Evolutionary conservation across 495 filamentous ascomycete species (phyloP).

Genomic region (Letharia lupina): DNA sequence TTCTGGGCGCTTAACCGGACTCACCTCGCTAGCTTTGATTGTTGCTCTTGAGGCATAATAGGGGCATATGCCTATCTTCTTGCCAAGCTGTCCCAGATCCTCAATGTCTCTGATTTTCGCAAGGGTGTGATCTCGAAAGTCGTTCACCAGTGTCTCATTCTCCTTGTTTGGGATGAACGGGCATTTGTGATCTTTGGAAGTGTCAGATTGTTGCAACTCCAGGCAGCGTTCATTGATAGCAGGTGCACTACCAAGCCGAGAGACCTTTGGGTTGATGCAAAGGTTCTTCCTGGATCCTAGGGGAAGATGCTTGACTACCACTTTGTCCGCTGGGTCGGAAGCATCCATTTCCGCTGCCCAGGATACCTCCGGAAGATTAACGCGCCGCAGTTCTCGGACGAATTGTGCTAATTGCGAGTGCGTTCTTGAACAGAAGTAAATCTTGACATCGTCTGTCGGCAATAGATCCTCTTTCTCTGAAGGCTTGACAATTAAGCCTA

Average conservation of each 20-base stretch:
- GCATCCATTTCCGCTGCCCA: conserved; percentile 31
- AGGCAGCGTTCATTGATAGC: conserved; percentile 95
- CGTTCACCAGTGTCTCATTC: conserved; percentile 58
- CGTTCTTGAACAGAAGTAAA: conserved; percentile 91
- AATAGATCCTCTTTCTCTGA: conserved; percentile 43
- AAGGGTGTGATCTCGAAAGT: conserved; percentile 82
- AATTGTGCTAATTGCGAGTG: conserved; percentile 95
- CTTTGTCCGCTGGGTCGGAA: conserved; percentile 44
- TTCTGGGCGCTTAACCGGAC: conserved; percentile 9
- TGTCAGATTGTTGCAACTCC: conserved; percentile 73
- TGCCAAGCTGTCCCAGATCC: conserved; percentile 72
- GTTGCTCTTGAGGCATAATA: conserved; percentile 88
- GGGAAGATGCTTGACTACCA: conserved; percentile 66
- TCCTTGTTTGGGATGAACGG: conserved; percentile 70
- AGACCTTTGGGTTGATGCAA: conserved; percentile 83
- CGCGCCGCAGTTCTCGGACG: conserved; percentile 78
- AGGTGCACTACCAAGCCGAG: conserved; percentile 57
- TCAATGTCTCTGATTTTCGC: conserved; percentile 90
- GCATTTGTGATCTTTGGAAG: conserved; percentile 61
- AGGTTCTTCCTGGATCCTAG: conserved; percentile 86
- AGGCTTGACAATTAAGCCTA: conserved; percentile 27
- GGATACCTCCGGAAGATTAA: conserved; percentile 59
- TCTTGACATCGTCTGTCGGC: conserved; percentile 56
- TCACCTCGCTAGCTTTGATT: conserved; percentile 69
- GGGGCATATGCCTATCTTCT: conserved; percentile 74